phyloP scores from a whole-genome alignment of 73 alveolate genomes.

The Symbiodinium pilosum region DNA sequence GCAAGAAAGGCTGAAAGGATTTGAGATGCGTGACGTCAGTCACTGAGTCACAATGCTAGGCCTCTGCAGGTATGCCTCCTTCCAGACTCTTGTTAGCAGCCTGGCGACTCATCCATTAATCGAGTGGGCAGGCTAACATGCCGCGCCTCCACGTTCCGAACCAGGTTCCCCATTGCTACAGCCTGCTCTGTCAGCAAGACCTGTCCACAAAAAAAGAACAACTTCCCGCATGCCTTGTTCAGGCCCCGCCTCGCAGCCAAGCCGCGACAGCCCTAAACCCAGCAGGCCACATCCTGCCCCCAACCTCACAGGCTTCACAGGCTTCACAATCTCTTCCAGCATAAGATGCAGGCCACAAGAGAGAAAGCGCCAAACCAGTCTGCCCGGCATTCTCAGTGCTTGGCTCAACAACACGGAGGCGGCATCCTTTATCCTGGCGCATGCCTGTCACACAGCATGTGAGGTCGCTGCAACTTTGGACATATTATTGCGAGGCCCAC shows the following conservation, averaged over 20 bases:
- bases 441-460: neutral
- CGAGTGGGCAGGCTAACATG: too few relatives aligned
- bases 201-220: neutral
- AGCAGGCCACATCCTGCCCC: slow-evolving; percentile 86
- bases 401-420: neutral
- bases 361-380: too few relatives aligned
- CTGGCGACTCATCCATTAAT: neutral
- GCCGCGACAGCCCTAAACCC: slow-evolving; percentile 51
- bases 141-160: slow-evolving; percentile 30
- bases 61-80: neutral
- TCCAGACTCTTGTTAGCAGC: neutral
- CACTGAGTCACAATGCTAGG: neutral
- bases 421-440: neutral
- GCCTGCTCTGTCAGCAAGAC: slow-evolving; percentile 51
- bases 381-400: neutral
- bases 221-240: neutral
- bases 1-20: neutral
- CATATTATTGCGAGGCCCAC: neutral
- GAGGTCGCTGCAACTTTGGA: neutral
- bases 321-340: too few relatives aligned
- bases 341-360: too few relatives aligned
- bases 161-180: slow-evolving; percentile 38
- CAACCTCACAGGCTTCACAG: too few relatives aligned
- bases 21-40: too few relatives aligned
- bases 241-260: slow-evolving; percentile 36